Conservation (phyloP, 1,284 basidiomycete species). For the Moniliophthora roreri region DNA sequence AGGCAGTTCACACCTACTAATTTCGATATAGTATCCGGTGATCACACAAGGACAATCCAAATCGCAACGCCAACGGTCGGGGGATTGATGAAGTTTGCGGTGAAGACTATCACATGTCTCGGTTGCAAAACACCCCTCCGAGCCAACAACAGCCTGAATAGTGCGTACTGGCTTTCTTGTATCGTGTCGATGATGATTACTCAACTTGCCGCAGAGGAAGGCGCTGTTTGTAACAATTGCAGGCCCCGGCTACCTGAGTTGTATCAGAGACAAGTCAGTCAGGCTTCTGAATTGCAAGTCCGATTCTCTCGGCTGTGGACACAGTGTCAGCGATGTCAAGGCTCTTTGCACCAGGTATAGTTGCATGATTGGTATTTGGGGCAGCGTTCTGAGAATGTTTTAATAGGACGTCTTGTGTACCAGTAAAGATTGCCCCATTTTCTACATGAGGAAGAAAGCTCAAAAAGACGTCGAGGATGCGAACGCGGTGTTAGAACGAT, state of each 20-base stretch:
- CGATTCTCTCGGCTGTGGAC: slow-evolving; percentile 95
- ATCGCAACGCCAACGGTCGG: slow-evolving; percentile 94
- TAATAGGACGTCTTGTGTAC: slow-evolving; percentile 91
- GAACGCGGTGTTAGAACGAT: slow-evolving; percentile 75
- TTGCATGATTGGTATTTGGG: not conserved
- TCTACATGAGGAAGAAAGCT: slow-evolving; percentile 95
- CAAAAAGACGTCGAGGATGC: slow-evolving; percentile 95
- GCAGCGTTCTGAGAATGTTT: slow-evolving; percentile 3
- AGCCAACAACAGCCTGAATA: slow-evolving; percentile 66
- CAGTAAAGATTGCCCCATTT: slow-evolving; percentile 97
- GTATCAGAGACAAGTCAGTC: slow-evolving; percentile 84
- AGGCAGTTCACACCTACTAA: slow-evolving; percentile 5
- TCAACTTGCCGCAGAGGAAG: slow-evolving; percentile 49
- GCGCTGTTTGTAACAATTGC: slow-evolving; percentile 93
- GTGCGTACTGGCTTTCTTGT: slow-evolving; percentile 37
- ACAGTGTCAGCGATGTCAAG: slow-evolving; percentile 95
- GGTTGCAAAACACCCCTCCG: slow-evolving; percentile 89
- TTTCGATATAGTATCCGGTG: slow-evolving; percentile 76
- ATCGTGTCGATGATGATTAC: slow-evolving; percentile 12
- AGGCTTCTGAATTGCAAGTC: slow-evolving; percentile 80
- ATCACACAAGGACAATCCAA: slow-evolving; percentile 90
- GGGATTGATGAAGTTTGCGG: slow-evolving; percentile 96
- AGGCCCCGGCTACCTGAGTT: slow-evolving; percentile 80
- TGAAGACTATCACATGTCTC: slow-evolving; percentile 90
- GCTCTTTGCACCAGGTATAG: slow-evolving; percentile 89